Evolutionary conservation across 192 early-diverging fungal genomes (phyloP).

Genomic region (Chytriomyces confervae): DNA sequence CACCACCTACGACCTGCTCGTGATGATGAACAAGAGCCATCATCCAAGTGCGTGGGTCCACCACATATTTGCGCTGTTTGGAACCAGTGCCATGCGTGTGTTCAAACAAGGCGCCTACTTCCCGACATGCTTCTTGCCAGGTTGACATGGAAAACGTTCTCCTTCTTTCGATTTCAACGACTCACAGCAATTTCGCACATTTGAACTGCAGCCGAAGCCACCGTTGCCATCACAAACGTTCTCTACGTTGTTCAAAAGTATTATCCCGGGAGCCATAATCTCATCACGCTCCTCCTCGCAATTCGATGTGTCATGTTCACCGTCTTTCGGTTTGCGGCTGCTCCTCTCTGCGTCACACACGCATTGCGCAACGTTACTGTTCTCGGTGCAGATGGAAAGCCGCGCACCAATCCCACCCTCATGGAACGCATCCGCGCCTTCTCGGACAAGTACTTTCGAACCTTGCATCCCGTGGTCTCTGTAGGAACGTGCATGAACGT

Average conservation of each 20-base stretch:
- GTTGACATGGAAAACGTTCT: no score
- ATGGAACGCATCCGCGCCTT: background rate
- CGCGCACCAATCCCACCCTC: background rate
- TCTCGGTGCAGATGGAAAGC: background rate
- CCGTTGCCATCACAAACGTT: slow-evolving; percentile 40
- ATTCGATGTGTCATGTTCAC: slow-evolving; percentile 38
- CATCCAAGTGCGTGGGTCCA: slow-evolving; percentile 42
- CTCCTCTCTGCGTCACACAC: slow-evolving; percentile 21
- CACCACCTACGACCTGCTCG: slow-evolving; percentile 35
- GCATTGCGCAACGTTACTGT: slow-evolving; percentile 12
- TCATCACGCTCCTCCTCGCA: slow-evolving; percentile 8
- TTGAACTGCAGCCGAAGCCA: slow-evolving; percentile 30
- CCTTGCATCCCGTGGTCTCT: slow-evolving; percentile 26
- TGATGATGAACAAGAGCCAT: slow-evolving; percentile 34
- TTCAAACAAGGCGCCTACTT: slow-evolving; percentile 26
- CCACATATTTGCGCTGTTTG: slow-evolving; percentile 42
- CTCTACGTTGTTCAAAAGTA: slow-evolving; percentile 35
- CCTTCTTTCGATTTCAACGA: no score
- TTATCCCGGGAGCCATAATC: background rate
- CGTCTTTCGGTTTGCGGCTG: slow-evolving; percentile 32
- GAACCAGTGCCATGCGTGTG: slow-evolving; percentile 26
- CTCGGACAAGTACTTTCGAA: slow-evolving; percentile 2
- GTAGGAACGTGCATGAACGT: slow-evolving; percentile 31
- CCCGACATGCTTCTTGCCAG: slow-evolving; percentile 35
- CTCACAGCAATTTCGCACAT: no score